Percentiles rank a stretch among this genome's conserved stretches.
Evolutionary conservation across 1,284 basidiomycete genomes (phyloP).

Genomic region (Ceratobasidium sp.): DNA sequence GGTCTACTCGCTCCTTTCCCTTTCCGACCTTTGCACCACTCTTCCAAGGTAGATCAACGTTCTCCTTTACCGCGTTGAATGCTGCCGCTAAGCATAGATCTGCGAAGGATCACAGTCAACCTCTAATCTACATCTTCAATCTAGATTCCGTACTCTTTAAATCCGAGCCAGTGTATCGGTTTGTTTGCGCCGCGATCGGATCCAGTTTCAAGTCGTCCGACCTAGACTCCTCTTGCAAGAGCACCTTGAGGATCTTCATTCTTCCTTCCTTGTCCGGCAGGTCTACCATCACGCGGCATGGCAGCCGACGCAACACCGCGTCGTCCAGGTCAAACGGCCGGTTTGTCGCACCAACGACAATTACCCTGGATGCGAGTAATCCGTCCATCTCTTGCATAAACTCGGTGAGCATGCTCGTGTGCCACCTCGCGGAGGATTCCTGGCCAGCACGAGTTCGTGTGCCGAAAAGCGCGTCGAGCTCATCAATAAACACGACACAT

Average conservation of each 20-base stretch:
- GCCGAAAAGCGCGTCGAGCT: slow-evolving; percentile 93
- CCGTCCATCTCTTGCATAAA: no score
- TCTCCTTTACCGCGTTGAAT: slow-evolving; percentile 86
- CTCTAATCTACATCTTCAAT: not conserved
- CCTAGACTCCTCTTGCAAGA: slow-evolving; percentile 77
- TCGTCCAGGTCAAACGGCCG: slow-evolving; percentile 84
- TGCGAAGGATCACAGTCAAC: slow-evolving; percentile 50
- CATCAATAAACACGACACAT: slow-evolving; percentile 95
- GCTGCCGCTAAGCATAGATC: slow-evolving; percentile 92
- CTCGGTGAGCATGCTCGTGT: slow-evolving; percentile 84
- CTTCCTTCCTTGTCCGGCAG: slow-evolving; percentile 78
- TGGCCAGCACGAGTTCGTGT: slow-evolving; percentile 83
- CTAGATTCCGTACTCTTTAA: slow-evolving; percentile 84
- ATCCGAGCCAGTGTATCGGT: slow-evolving; percentile 89
- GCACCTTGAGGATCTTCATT: slow-evolving; percentile 80
- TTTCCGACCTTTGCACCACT: no score
- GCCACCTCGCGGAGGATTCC: slow-evolving; percentile 74
- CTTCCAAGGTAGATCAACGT: slow-evolving; percentile 76
- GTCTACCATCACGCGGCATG: slow-evolving; percentile 83
- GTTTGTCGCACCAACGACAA: slow-evolving; percentile 96
- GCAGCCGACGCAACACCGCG: no score
- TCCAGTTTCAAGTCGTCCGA: slow-evolving; percentile 70
- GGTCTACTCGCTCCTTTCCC: no score
- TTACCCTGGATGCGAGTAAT: slow-evolving; percentile 84
- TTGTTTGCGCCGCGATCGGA: slow-evolving; percentile 73